Percentiles rank a stretch among this genome's conserved stretches.
These are phyloP conservation scores for Durotheca rogersii DNA, from an alignment of 495 filamentous ascomycete species.

Conservation along the genomic window DNA sequence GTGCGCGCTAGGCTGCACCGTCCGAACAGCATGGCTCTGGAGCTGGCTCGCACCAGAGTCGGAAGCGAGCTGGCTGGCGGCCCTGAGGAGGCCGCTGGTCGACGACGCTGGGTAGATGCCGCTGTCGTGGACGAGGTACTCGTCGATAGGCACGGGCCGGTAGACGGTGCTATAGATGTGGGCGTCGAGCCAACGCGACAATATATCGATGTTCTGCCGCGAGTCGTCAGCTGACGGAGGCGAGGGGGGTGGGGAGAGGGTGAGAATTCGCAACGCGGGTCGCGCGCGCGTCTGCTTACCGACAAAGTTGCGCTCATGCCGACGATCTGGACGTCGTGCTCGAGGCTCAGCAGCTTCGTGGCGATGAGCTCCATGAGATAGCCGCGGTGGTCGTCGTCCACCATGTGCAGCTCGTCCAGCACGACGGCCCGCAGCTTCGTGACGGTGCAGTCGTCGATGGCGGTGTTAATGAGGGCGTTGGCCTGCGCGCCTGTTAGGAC, in stretches of 20 bases:
- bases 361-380: constrained; percentile 80
- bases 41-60: constrained; percentile 41
- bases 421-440: constrained; percentile 66
- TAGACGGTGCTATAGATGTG: constrained; percentile 73
- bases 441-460: constrained; percentile 71
- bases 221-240: too few species aligned
- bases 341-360: constrained; percentile 71
- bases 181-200: constrained; percentile 72
- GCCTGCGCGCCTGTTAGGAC: constrained; percentile 53
- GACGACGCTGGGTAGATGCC: constrained; percentile 65
- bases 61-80: constrained; percentile 54
- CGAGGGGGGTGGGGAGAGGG: too few species aligned
- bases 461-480: constrained; percentile 73
- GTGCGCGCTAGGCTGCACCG: constrained; percentile 55
- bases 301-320: constrained; percentile 83
- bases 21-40: constrained; percentile 43
- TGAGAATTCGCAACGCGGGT: background rate
- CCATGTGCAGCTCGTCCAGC: constrained; percentile 80
- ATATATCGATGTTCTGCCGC: constrained; percentile 62
- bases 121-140: constrained; percentile 75
- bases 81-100: constrained; percentile 62
- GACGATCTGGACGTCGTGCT: constrained; percentile 69
- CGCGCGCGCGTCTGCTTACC: constrained; percentile 41
- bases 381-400: constrained; percentile 76
- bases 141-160: constrained; percentile 71